Evolutionary conservation across 768 basidiomycete species (phyloP), one percentile per base, ranked within the genome.

Genomic region (Daedaleopsis sinensis): DNA sequence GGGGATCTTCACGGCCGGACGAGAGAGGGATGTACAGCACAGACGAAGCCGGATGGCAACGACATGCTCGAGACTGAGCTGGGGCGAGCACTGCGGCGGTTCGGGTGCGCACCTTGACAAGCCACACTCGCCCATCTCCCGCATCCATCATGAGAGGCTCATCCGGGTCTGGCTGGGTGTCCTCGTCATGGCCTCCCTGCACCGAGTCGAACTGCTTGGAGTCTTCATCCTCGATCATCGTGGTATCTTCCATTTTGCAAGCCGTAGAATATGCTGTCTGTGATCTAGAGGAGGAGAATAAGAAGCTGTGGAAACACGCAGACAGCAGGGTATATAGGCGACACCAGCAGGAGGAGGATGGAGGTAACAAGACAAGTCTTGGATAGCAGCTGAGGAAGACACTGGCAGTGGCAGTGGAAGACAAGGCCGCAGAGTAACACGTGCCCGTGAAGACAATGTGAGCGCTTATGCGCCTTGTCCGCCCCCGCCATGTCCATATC

Each of bases 121-220:
- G 79, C 93, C 92, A 95, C 18, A 93, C 88, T 63, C 85, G 77
- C 49, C 91, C 89, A 51, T 85, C 84, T 19, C 87, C 88, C 62
- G 86, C 82, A 72, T 90, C 85, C 38, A 92, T 76, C 82, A 91
- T 88, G n/a, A 94, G 79, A 49, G 86, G 82, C 72, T 93, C 91
- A 62, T 94, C 90, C 1, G 91, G 91, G 67, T 93, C 91, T 0
- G 88, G 91, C 70, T 85, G 86, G 1, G 78, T 64, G 49, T 87
- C 88, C 1, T 90, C 90, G 0, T 89, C 88, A 4, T 77, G 70
- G 11, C 69, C 65, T 10, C 62, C 73, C 13, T 65, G 74, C 24
- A 85, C 83, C 2, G 82, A 76, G 49, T 90, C 89, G 57, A 90
- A 90, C 1, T 79, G 84, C 66, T 91, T 91, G 74, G 57, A 51